Evolutionary conservation across 495 filamentous ascomycete genomes (phyloP), one percentile per base, ranked within the genome.

Genomic region (Astrothelium macrocarpum): DNA sequence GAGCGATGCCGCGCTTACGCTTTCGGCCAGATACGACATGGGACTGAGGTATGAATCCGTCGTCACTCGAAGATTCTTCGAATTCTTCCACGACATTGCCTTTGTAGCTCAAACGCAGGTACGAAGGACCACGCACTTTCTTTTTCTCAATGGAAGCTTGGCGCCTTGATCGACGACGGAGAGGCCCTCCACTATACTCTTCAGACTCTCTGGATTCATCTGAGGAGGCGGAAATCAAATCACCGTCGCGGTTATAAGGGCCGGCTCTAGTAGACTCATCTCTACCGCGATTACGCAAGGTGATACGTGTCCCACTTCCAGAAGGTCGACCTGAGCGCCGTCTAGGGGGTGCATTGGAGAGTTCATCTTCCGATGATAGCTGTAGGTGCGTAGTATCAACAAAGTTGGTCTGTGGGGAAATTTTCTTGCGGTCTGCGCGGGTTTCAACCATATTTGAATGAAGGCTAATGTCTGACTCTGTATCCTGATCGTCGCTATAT

Each of bases 21-120:
- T 64, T 64, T 10, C 49, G 18, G 26, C 23, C 18, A 7, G 16
- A 9, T 34, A 59, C 4, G 26, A 64, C 53, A 59, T 64, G 49
- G 10, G 62, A 64, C 31, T 32, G 43, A 23, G 60, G 62, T 10
- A 64, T 14, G 2, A 62, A 58, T 2, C 63, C 65, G 10, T 65
- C 67, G 2, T 62, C 60, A 11, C 65, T 63, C 18, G 53, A 62
- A 31, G 64, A 60, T 31, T 60, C 61, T 23, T 71, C 70, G 11
- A 28, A 59, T 28, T 67, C 63, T 9, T 43, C 60, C 14, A 46
- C 63, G 18, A 60, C 53, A 25, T 68, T 45, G 0, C 42, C 29
- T 25, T 49, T 25, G 23, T 62, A 56, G 53, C 45, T 59, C 14
- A 64, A n/a, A 16, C 45, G 18, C 16, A 39, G 36, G 18, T 64